Percentiles rank a stretch among this genome's conserved stretches.
phyloP scores from a whole-genome alignment of 129 eudicot species.

The Tanacetum coccineum region DNA sequence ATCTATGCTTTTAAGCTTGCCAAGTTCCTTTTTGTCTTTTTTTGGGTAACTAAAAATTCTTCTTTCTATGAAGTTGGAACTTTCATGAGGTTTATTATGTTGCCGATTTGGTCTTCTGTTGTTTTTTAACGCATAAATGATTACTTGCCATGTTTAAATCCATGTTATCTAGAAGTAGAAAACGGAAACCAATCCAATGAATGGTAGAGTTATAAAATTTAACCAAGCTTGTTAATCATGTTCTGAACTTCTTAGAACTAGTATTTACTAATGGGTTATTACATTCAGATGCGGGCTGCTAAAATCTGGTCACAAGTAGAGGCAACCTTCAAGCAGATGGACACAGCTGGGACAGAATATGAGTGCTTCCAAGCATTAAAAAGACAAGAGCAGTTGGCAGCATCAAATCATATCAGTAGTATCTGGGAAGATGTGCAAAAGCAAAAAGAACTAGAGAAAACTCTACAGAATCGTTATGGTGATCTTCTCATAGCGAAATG shows the following conservation, averaged over 20 bases:
- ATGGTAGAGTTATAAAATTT: too few species aligned
- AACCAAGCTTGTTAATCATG: not conserved
- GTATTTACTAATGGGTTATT: constrained; percentile 4
- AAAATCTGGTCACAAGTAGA: constrained; percentile 81
- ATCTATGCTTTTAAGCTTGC: not conserved
- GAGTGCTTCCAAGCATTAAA: constrained; percentile 86
- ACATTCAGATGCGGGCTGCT: constrained; percentile 59
- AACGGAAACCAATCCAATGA: not conserved
- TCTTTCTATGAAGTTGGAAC: not conserved
- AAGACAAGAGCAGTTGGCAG: constrained; percentile 79
- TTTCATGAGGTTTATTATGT: too few species aligned
- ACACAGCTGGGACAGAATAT: constrained; percentile 88
- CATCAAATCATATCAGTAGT: constrained; percentile 61
- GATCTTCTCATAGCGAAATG: too few species aligned
- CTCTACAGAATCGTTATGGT: too few species aligned
- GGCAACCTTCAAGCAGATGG: constrained; percentile 87
- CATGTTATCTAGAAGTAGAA: not conserved
- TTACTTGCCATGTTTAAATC: not conserved
- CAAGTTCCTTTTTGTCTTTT: not conserved
- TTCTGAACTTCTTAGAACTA: constrained; percentile 3
- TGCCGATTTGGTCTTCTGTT: not conserved
- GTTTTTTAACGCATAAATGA: not conserved
- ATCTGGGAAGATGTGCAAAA: constrained; percentile 98
- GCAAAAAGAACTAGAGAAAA: too few species aligned
- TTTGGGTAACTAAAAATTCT: not conserved